Evolutionary conservation across 352 stramenopile genomes (phyloP), one percentile per base, ranked within the genome.

Genomic region (Globisporangium recalcitrans): DNA sequence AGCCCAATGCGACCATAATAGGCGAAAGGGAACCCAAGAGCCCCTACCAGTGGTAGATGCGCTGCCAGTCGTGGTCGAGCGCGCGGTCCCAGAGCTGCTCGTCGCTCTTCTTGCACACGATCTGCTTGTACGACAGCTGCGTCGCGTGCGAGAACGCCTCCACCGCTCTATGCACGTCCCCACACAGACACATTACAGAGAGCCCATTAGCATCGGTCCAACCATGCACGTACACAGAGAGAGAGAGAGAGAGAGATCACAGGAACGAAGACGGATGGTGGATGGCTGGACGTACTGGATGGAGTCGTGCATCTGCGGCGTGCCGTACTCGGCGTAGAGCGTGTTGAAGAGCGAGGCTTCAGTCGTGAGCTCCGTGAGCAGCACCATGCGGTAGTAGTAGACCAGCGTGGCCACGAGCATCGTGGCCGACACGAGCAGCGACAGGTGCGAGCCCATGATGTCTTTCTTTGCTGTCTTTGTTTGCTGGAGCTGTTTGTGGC

Each of bases 361-460:
- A 7, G 79, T 80, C 54, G 76, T 87, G 61, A 87, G 77, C 72
- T 90, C 78, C 13, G 80, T 86, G 44, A 90, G 80, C 54, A 88
- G 65, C 44, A 90, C 78, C 73, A 86, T 87, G 59, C 74, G 78
- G 72, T 87, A 87, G 71, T 85, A 88, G 65, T 90, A 90, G 38
- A 85, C 67, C 32, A 86, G 65, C 54, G 77, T 90, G 21, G 69
- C 65, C 27, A 80, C 60, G 58, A 90, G 72, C 78, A 77, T 90
- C 60, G 67, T 75, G 22, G 71, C 57, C 57, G 76, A 80, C 57
- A 90, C 72, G 40, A 77, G 49, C 38, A 90, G 63, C 77, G 80
- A 86, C 55, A 80, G 65, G 38, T 80, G 57, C 29, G 61, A 47
- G 48, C 68, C 66, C 75, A 84, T 84, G 55, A 0, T 63, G 26